Percentiles rank a stretch among this genome's conserved stretches.
phyloP scores from a whole-genome alignment of 2,329 filamentous ascomycete species.

The Aureobasidium uvarum region DNA sequence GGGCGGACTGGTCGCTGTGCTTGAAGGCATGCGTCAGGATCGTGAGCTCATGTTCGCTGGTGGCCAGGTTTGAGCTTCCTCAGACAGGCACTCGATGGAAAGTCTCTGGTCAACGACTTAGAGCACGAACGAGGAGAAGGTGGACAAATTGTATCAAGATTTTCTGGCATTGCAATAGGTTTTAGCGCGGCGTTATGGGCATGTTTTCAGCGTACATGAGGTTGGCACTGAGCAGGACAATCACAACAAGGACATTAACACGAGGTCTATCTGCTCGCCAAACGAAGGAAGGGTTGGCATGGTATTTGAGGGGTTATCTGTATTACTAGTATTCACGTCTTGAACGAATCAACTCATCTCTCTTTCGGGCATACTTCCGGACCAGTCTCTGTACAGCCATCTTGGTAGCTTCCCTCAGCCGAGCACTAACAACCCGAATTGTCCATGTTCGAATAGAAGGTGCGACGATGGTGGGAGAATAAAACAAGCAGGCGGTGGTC shows the following conservation, averaged over 20 bases:
- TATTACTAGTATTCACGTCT: conserved; percentile 16
- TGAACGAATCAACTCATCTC: conserved; percentile 22
- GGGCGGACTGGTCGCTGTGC: conserved; percentile 65
- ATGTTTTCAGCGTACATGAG: background rate
- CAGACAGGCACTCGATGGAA: background rate
- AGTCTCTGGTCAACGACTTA: background rate
- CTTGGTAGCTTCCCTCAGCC: background rate
- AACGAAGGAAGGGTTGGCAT: background rate
- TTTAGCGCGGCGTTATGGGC: conserved; percentile 18
- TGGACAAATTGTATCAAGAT: conserved; percentile 17
- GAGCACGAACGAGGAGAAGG: background rate
- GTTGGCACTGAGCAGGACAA: background rate
- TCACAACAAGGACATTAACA: background rate
- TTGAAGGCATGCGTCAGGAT: conserved; percentile 68
- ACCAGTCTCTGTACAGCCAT: background rate
- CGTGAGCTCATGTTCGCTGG: conserved; percentile 36
- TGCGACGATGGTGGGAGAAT: background rate
- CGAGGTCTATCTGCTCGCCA: background rate
- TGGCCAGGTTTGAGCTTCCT: background rate
- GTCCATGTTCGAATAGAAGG: background rate
- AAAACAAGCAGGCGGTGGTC: conserved; percentile 9
- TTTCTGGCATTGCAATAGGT: conserved; percentile 16
- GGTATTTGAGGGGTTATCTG: background rate
- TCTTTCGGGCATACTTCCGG: background rate
- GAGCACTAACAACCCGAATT: background rate